phyloP scores from a whole-genome alignment of 2,329 filamentous ascomycete species.

The Penicillium decumbens region DNA sequence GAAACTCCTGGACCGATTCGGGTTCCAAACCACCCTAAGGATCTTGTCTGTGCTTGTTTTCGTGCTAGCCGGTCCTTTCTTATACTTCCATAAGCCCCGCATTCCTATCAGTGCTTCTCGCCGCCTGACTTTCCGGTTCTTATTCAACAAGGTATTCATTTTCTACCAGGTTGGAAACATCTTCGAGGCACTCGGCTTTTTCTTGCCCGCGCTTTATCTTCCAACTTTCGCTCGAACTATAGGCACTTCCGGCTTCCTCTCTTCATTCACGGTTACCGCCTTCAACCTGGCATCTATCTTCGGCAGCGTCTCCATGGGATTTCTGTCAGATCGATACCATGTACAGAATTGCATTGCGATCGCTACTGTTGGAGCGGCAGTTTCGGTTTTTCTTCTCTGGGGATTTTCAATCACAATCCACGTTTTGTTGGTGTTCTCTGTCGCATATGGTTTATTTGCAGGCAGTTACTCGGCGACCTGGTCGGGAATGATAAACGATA shows the following conservation, averaged over 20 bases:
- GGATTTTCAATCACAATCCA: conserved; percentile 43
- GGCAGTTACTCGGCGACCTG: conserved; percentile 44
- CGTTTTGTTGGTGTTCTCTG: conserved; percentile 39
- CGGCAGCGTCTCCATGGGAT: conserved; percentile 33
- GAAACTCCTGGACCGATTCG: conserved; percentile 40
- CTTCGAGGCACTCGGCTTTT: conserved; percentile 35
- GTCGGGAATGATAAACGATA: conserved; percentile 45
- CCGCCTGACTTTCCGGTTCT: conserved; percentile 40
- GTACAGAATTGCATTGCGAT: neutral
- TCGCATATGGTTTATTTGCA: conserved; percentile 46
- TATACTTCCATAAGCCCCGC: conserved; percentile 41
- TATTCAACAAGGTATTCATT: conserved; percentile 37
- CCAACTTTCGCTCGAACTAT: conserved; percentile 35
- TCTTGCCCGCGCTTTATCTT: conserved; percentile 38
- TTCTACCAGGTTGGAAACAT: conserved; percentile 47
- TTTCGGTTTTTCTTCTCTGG: conserved; percentile 47
- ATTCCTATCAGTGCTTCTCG: conserved; percentile 36
- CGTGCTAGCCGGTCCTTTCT: conserved; percentile 21
- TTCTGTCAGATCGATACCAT: neutral
- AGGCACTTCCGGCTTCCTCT: conserved; percentile 19
- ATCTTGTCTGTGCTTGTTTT: conserved; percentile 38
- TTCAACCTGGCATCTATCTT: conserved; percentile 32
- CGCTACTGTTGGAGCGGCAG: conserved; percentile 28
- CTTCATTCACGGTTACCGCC: conserved; percentile 30
- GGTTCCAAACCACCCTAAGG: conserved; percentile 44